A percentile compares a stretch with the other conserved stretches of the same genome.
Evolutionary conservation across 2,329 filamentous ascomycete species (phyloP).

Genomic region (Fusarium sp.): DNA sequence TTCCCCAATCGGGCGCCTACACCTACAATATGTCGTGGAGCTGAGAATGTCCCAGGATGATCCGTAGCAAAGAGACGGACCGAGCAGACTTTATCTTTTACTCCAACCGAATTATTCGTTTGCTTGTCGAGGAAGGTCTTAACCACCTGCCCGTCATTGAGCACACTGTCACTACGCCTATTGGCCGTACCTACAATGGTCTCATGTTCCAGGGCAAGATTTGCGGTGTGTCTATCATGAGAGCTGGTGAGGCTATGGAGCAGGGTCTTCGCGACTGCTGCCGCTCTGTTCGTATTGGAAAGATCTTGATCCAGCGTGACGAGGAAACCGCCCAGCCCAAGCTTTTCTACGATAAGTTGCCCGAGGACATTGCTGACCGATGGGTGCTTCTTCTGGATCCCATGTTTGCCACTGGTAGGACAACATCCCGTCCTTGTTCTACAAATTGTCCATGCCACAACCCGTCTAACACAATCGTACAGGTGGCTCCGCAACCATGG

Average conservation of each 20-base stretch:
- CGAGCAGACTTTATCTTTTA: slow-evolving; percentile 99
- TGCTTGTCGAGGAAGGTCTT: slow-evolving; percentile 95
- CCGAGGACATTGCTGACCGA: slow-evolving; percentile 88
- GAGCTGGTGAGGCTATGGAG: slow-evolving; percentile 98
- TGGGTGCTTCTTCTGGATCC: slow-evolving; percentile 96
- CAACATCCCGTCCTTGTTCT: neutral
- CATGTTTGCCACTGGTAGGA: slow-evolving; percentile 95
- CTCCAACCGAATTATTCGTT: slow-evolving; percentile 95
- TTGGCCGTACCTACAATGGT: slow-evolving; percentile 87
- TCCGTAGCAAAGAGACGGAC: slow-evolving; percentile 88
- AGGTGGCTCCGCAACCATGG: slow-evolving; percentile 97
- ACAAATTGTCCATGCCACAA: neutral
- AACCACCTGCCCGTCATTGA: slow-evolving; percentile 95
- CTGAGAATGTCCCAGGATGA: slow-evolving; percentile 75
- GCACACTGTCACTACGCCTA: slow-evolving; percentile 89
- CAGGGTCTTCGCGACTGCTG: slow-evolving; percentile 96
- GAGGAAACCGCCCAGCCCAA: slow-evolving; percentile 94
- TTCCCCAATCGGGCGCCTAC: slow-evolving; percentile 19
- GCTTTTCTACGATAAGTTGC: slow-evolving; percentile 97
- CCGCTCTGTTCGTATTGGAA: slow-evolving; percentile 96
- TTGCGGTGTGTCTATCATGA: slow-evolving; percentile 98
- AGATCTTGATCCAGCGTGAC: slow-evolving; percentile 97
- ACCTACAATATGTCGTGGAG: slow-evolving; percentile 9
- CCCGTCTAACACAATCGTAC: slow-evolving; percentile 22
- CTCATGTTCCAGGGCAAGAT: slow-evolving; percentile 98